Evolutionary conservation across 108 stramenopile species (phyloP).

Genomic region (Nannochloropsis gaditana): DNA sequence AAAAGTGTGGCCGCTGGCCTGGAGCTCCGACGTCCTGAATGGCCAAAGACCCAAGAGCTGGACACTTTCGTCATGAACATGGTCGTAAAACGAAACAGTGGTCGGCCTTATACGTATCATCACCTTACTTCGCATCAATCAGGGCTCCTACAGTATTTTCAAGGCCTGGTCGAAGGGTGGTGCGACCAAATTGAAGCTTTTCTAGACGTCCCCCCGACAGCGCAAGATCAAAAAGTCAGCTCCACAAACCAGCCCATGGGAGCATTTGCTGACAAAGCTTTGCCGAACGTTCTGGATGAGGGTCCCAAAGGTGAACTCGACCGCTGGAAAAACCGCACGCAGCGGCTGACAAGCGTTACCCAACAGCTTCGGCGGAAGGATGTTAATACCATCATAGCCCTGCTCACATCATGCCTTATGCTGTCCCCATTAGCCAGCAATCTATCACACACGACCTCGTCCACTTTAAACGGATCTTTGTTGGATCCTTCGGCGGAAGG

Average conservation of each 20-base stretch:
- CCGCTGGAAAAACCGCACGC: conserved; percentile 73
- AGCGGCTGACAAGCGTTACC: conserved; percentile 70
- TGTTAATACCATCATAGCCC: conserved; percentile 54
- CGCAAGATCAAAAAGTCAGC: background rate
- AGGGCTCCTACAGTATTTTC: conserved; percentile 63
- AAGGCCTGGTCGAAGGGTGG: conserved; percentile 72
- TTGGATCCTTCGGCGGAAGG: background rate
- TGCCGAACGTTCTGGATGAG: conserved; percentile 44
- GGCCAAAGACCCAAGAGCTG: conserved; percentile 46
- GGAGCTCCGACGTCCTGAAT: conserved; percentile 60
- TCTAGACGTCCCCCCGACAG: conserved; percentile 52
- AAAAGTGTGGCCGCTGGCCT: conserved; percentile 64
- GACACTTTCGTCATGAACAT: conserved; percentile 43
- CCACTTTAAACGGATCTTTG: background rate
- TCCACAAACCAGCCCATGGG: background rate
- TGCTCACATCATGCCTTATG: conserved; percentile 61
- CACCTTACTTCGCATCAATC: conserved; percentile 46
- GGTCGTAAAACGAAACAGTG: conserved; percentile 29
- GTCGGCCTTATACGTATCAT: background rate
- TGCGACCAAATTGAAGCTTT: conserved; percentile 72
- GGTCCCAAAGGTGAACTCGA: conserved; percentile 76
- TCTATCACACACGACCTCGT: background rate
- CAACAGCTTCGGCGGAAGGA: conserved; percentile 68
- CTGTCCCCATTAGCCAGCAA: conserved; percentile 64
- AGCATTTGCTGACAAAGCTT: background rate